A percentile compares a stretch with the other conserved stretches of the same genome.
Evolutionary conservation across 176 grass and related monocot genomes (phyloP).

Genomic region (Lolium multiflorum): DNA sequence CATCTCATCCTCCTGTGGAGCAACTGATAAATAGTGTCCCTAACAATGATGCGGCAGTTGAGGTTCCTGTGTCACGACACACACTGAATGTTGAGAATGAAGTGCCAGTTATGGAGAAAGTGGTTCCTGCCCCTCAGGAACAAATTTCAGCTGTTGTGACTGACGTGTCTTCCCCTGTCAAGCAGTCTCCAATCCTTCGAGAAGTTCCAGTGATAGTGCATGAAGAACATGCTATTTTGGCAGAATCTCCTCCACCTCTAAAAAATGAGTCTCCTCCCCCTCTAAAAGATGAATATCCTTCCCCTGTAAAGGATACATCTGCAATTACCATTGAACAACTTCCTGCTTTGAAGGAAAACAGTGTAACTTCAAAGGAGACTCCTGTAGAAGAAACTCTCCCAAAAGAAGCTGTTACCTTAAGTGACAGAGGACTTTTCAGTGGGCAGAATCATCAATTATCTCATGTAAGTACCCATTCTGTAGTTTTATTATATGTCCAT

Average conservation of each 20-base stretch:
- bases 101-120: constrained; percentile 40
- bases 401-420: constrained; percentile 47
- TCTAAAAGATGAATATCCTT: constrained; percentile 47
- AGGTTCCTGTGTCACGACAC: constrained; percentile 46
- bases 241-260: constrained; percentile 47
- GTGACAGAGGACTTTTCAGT: constrained; percentile 59
- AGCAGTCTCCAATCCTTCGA: constrained; percentile 3
- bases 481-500: not conserved
- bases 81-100: constrained; percentile 43
- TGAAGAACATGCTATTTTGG: constrained; percentile 52
- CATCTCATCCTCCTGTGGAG: constrained; percentile 48
- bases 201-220: constrained; percentile 44
- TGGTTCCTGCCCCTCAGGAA: constrained; percentile 38
- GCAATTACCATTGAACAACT: constrained; percentile 37
- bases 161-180: constrained; percentile 26
- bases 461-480: constrained; percentile 68
- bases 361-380: constrained; percentile 52
- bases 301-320: constrained; percentile 42
- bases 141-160: constrained; percentile 45
- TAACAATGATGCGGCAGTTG: constrained; percentile 42
- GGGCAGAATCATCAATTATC: constrained; percentile 69
- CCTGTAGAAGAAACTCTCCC: constrained; percentile 41
- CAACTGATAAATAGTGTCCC: constrained; percentile 53
- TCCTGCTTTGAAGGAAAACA: constrained; percentile 52
- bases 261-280: constrained; percentile 48